These are phyloP conservation scores for Plantago coronopus DNA, from an alignment of 305 asterid genomes.

Conservation along the genomic window DNA sequence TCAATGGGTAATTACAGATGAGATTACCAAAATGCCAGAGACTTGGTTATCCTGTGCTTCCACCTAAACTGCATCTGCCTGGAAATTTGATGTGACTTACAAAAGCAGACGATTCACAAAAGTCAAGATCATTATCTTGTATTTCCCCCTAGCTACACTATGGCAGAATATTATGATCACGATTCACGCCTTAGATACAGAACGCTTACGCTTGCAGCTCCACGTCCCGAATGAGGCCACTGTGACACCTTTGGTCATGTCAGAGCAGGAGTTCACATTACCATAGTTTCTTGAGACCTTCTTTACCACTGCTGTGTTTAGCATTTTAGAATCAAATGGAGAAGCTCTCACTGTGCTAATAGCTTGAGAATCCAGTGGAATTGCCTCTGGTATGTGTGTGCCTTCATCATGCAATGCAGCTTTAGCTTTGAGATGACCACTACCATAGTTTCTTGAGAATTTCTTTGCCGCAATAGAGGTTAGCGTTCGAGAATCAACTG, in stretches of 20 bases:
- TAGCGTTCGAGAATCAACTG: neutral
- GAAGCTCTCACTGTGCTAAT: neutral
- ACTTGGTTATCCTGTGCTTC: neutral
- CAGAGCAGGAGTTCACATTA: conserved; percentile 1
- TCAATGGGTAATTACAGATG: neutral
- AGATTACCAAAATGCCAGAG: neutral
- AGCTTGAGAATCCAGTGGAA: conserved; percentile 1
- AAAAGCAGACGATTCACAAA: neutral
- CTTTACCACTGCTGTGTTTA: conserved; percentile 8
- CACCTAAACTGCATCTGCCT: neutral
- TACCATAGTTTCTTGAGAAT: too few relatives aligned
- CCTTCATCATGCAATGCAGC: neutral
- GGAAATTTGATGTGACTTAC: neutral
- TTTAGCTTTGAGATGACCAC: conserved; percentile 3
- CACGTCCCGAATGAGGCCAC: neutral
- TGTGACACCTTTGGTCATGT: neutral
- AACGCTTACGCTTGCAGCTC: conserved; percentile 17
- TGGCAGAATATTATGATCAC: neutral
- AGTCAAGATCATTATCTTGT: neutral
- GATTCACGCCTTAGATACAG: neutral
- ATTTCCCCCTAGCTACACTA: neutral
- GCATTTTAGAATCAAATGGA: conserved; percentile 3
- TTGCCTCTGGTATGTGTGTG: conserved; percentile 1
- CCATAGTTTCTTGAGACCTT: conserved; percentile 26
- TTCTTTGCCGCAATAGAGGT: neutral